Percentiles rank a stretch among this genome's conserved stretches.
Conservation (phyloP, 2,329 filamentous ascomycete genomes). For the Hypoxylon sp. region DNA sequence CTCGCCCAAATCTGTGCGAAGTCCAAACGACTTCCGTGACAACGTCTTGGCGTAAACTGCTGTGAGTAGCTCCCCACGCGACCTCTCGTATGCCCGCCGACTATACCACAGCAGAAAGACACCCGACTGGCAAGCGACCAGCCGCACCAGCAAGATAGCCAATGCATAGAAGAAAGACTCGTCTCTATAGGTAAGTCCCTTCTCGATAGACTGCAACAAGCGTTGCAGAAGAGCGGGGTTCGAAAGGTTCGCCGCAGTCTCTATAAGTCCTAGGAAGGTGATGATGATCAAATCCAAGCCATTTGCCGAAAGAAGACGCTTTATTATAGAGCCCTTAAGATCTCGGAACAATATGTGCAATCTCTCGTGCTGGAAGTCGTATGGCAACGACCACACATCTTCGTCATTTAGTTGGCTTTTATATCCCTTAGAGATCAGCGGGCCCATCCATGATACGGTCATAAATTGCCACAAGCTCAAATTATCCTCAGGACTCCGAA, state of each 20-base stretch:
- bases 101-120: slow-evolving; percentile 84
- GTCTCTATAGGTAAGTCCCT: slow-evolving; percentile 61
- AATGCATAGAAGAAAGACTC: slow-evolving; percentile 75
- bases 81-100: slow-evolving; percentile 86
- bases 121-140: slow-evolving; percentile 72
- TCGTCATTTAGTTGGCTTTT: slow-evolving; percentile 77
- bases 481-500: slow-evolving; percentile 84
- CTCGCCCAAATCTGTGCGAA: slow-evolving; percentile 52
- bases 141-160: slow-evolving; percentile 69
- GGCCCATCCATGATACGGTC: slow-evolving; percentile 84
- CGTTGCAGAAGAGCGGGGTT: slow-evolving; percentile 79
- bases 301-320: slow-evolving; percentile 79
- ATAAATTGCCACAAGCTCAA: slow-evolving; percentile 86
- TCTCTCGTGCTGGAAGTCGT: slow-evolving; percentile 83
- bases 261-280: slow-evolving; percentile 72
- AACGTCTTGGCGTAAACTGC: slow-evolving; percentile 86
- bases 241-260: slow-evolving; percentile 67
- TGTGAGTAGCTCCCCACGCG: slow-evolving; percentile 86
- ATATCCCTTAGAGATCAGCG: slow-evolving; percentile 75
- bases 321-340: slow-evolving; percentile 78
- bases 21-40: slow-evolving; percentile 69
- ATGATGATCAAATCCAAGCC: slow-evolving; percentile 81
- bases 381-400: slow-evolving; percentile 84
- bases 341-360: slow-evolving; percentile 81
- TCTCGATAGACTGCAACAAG: slow-evolving; percentile 75